Evolutionary conservation across 257 asterid species (phyloP), one percentile per base, ranked within the genome.

Genomic region (Solanum clarkiae): DNA sequence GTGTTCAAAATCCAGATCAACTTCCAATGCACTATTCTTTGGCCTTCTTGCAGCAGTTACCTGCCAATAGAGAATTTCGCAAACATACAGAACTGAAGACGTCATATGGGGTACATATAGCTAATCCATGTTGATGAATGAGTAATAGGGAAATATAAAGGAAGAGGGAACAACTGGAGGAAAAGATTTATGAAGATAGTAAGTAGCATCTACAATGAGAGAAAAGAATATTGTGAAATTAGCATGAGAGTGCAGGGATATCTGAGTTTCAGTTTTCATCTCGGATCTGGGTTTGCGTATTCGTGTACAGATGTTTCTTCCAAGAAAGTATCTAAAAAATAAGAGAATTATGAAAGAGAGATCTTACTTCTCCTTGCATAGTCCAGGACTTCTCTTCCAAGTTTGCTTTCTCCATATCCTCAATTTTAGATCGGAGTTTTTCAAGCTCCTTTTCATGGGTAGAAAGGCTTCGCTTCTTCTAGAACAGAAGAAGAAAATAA

Each of bases 341-440:
- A 72, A 63, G 29, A 8, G 62, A 7, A 20, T 26, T 80, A 29
- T 56, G 80, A 84, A 84, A 22, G 56, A 89, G 71, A 87, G 70
- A 70, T 57, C 44, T 81, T 88, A 97, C 99, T 98, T 97, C 99
- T 55, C 99, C 99, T 90, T 92, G 98, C 99, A 97, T 93, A 44
- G 93, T 92, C 99, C 99, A 97, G 57, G 94, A 72, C 91, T 94
- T 97, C 69, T 97, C 95, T 90, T 92, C 98, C 90, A 97, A 29
- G 85, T 97, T 97, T 14, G 97, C 91, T 85, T 90, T 92, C 91
- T 97, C 99, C 93, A 97, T 93, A 84, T 92, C 87, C 85, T 94
- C 94, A 79, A 95, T 92, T 87, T 93, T 90, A 81, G 92, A 86
- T 79, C 84, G 98, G 26, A 92, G 90, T 86, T 87, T 95, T 86